These are phyloP conservation scores for Huntiella bhutanensis DNA, from an alignment of 2,329 filamentous ascomycete genomes.

Conservation along the genomic window DNA sequence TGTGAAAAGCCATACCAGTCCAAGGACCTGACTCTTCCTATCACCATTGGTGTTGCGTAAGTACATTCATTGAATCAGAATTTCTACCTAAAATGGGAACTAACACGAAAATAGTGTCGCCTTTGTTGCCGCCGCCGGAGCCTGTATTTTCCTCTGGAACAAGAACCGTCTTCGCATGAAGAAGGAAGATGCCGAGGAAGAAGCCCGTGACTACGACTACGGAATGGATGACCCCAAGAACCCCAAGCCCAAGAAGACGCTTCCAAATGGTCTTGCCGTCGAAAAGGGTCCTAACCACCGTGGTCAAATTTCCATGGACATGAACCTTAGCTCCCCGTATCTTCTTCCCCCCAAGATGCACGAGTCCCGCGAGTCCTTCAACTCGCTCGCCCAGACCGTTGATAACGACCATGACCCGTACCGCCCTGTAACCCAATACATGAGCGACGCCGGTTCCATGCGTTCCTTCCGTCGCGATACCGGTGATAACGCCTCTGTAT, in stretches of 20 bases:
- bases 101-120: constrained; percentile 43
- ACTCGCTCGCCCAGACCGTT: constrained; percentile 63
- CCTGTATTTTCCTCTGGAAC: constrained; percentile 62
- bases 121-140: constrained; percentile 42
- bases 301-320: constrained; percentile 48
- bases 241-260: constrained; percentile 19
- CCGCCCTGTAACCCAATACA: constrained; percentile 40
- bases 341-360: constrained; percentile 73
- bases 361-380: constrained; percentile 65
- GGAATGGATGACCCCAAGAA: constrained; percentile 40
- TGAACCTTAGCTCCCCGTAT: constrained; percentile 70
- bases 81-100: neutral
- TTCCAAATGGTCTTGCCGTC: constrained; percentile 23
- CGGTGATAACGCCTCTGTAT: constrained; percentile 25
- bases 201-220: constrained; percentile 83
- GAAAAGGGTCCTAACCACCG: constrained; percentile 30
- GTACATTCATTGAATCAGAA: constrained; percentile 18
- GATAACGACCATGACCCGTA: constrained; percentile 71
- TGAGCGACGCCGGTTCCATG: constrained; percentile 36
- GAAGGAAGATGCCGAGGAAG: constrained; percentile 66
- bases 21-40: constrained; percentile 41
- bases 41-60: constrained; percentile 53
- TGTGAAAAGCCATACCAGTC: constrained; percentile 42
- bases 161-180: constrained; percentile 53
- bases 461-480: constrained; percentile 27